Evolutionary conservation across 176 grass and related monocot genomes (phyloP), one percentile per base, ranked within the genome.

Genomic region (Chloris gayana): DNA sequence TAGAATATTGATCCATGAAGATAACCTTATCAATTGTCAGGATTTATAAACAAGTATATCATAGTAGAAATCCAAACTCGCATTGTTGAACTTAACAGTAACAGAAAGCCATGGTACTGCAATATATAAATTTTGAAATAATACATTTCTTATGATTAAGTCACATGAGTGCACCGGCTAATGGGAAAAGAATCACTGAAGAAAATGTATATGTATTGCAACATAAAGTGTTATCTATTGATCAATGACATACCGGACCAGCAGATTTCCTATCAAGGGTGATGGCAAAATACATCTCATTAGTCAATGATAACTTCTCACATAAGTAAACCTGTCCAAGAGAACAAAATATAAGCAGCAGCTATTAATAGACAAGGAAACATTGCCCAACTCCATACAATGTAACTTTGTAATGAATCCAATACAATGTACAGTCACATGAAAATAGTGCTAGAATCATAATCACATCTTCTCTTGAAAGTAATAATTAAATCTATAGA

Each of bases 201-300:
- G 12, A 41, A 78, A 76, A 84, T 64, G 61, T 17, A 82, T 61
- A 64, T 21, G 2, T 73, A 67, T 2, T 73, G 21, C 30, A 59
- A 57, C 13, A 63, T n/a, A 71, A 41, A 79, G 34, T 34, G 31
- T 46, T 25, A 31, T 35, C 30, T 22, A 57, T 42, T 63, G 64
- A 47, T 49, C 62, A 84, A 81, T 14, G 59, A 61, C 88, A 80
- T 96, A 99, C 97, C 46, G 97, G 93, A 71, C 97, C 97, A 83
- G 97, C 88, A 86, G 88, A 85, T 14, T 79, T 90, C 75, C 97
- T 90, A 73, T 99, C 97, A 77, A 99, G 97, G 65, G 92, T 99
- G 72, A 99, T 99, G 51, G 97, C 92, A 74, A 99, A 99, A 83
- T 99, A 99, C 97, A 99, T 99, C 86, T 98, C 97, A 70, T 99